These are phyloP conservation scores for Tuber aestivum DNA, from an alignment of 495 filamentous ascomycete species.

Conservation along the genomic window DNA sequence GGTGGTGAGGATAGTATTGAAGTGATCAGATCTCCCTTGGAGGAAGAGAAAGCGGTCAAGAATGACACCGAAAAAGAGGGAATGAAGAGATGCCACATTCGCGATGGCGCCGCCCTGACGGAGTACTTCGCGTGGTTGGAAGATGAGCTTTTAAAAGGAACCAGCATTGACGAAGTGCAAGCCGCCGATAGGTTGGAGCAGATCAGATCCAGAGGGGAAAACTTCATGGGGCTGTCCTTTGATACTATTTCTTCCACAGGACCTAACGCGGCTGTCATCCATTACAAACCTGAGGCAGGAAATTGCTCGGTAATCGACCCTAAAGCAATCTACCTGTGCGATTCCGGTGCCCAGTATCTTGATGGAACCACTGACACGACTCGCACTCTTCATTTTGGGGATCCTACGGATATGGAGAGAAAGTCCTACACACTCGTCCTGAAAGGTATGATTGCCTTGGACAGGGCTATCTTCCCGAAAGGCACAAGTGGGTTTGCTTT, in stretches of 20 bases:
- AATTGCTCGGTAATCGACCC: conserved; percentile 81
- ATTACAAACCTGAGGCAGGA: conserved; percentile 87
- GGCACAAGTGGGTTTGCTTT: conserved; percentile 89
- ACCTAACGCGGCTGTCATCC: conserved; percentile 91
- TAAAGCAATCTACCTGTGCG: conserved; percentile 84
- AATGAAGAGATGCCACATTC: conserved; percentile 88
- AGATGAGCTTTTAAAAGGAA: conserved; percentile 62
- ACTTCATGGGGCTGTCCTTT: conserved; percentile 89
- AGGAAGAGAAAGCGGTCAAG: conserved; percentile 96
- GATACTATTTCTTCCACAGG: conserved; percentile 94
- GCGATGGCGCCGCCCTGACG: conserved; percentile 85
- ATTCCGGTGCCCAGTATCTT: conserved; percentile 89
- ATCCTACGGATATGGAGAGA: conserved; percentile 76
- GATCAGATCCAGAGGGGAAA: conserved; percentile 69
- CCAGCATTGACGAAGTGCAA: conserved; percentile 79
- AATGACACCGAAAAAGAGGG: conserved; percentile 86
- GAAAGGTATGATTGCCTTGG: conserved; percentile 91
- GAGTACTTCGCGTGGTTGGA: conserved; percentile 98
- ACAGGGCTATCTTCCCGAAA: conserved; percentile 85
- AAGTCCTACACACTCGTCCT: conserved; percentile 92
- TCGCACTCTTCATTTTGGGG: conserved; percentile 84
- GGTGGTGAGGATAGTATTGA: conserved; percentile 86
- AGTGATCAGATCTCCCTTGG: conserved; percentile 77
- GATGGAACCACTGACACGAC: conserved; percentile 98
- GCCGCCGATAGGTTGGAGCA: conserved; percentile 85